Percentiles rank a stretch among this genome's conserved stretches.
phyloP scores from a whole-genome alignment of 768 basidiomycete genomes.

The Obba rivulosa region DNA sequence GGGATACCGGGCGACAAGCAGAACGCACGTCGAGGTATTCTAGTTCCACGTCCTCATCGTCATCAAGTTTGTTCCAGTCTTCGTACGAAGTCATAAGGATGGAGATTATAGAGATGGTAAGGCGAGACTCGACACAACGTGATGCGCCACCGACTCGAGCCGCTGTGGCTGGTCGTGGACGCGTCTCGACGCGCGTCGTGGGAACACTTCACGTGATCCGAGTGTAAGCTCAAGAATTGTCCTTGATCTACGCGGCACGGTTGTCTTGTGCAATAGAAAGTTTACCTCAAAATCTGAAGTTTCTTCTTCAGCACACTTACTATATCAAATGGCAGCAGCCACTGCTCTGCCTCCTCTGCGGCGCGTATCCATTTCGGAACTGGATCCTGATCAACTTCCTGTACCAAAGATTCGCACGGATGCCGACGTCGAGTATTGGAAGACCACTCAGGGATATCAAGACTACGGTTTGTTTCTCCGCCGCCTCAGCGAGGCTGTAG shows the following conservation, averaged over 20 bases:
- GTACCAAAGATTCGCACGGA: conserved; percentile 64
- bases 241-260: background rate
- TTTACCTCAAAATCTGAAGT: background rate
- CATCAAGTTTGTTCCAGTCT: conserved; percentile 75
- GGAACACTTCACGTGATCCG: conserved; percentile 8
- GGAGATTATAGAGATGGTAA: no score
- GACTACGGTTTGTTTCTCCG: conserved; percentile 75
- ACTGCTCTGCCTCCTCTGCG: conserved; percentile 24
- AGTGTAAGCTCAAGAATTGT: background rate
- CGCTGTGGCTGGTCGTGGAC: background rate
- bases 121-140: background rate
- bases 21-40: conserved; percentile 57
- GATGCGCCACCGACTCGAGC: no score
- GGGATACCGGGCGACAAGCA: background rate
- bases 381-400: conserved; percentile 26
- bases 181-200: conserved; percentile 12
- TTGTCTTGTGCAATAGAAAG: no score
- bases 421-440: conserved; percentile 71
- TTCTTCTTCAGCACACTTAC: background rate
- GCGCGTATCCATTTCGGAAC: conserved; percentile 22
- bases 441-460: conserved; percentile 58
- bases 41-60: conserved; percentile 80
- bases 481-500: conserved; percentile 72
- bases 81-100: conserved; percentile 61
- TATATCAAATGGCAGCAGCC: background rate